Evolutionary conservation across 2,329 filamentous ascomycete species (phyloP).

Genomic region (Colletotrichum simmondsii): DNA sequence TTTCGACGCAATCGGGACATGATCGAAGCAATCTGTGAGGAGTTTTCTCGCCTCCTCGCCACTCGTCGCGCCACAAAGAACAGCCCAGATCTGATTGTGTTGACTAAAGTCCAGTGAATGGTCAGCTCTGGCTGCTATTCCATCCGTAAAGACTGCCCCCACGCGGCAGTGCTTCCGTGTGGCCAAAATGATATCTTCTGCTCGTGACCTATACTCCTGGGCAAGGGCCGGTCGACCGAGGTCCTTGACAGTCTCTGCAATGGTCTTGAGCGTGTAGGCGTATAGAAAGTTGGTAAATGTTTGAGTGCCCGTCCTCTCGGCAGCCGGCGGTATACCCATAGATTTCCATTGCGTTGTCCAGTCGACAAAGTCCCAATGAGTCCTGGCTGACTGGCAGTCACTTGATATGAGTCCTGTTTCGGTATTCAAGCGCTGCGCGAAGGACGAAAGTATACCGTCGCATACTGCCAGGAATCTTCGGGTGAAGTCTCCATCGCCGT

Average conservation of each 20-base stretch:
- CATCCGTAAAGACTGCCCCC: constrained; percentile 34
- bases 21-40: constrained; percentile 2
- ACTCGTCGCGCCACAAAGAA: constrained; percentile 43
- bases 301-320: constrained; percentile 44
- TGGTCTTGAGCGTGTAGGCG: constrained; percentile 47
- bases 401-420: neutral
- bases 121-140: constrained; percentile 43
- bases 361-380: constrained; percentile 49
- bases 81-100: constrained; percentile 49
- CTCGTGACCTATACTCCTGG: neutral
- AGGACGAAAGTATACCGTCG: neutral
- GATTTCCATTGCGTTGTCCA: constrained; percentile 43
- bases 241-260: constrained; percentile 43
- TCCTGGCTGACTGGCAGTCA: constrained; percentile 39
- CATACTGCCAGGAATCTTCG: constrained; percentile 40
- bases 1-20: neutral
- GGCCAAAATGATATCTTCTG: neutral
- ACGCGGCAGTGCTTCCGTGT: neutral
- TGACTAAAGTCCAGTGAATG: constrained; percentile 43
- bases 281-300: constrained; percentile 47
- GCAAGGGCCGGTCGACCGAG: constrained; percentile 43
- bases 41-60: constrained; percentile 33
- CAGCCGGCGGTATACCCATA: constrained; percentile 51
- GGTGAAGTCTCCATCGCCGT: constrained; percentile 44
- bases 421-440: neutral